Evolutionary conservation across 2,329 filamentous ascomycete genomes (phyloP).

Genomic region (Diplodia sapinea): DNA sequence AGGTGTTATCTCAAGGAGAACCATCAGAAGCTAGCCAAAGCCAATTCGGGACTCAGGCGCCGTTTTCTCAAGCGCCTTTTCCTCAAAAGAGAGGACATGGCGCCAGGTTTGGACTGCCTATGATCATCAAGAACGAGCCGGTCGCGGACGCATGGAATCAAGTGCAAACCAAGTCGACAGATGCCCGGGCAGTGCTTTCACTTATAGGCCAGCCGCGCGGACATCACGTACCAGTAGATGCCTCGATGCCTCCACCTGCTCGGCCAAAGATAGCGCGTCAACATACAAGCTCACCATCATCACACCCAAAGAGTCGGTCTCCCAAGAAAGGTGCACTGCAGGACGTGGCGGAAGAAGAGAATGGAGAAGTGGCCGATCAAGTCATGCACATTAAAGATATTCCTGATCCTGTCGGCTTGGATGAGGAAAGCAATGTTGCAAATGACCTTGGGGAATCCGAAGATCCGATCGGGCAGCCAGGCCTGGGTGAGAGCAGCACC

Average conservation of each 20-base stretch:
- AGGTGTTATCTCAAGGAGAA: not conserved
- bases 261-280: not conserved
- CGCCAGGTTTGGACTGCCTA: not conserved
- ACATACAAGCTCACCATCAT: not conserved
- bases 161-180: not conserved
- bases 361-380: not conserved
- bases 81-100: not conserved
- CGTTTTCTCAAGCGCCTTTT: not conserved
- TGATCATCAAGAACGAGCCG: not conserved
- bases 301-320: not conserved
- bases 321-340: not conserved
- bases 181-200: not conserved
- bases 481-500: not conserved
- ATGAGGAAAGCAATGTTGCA: not conserved
- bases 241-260: not conserved
- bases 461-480: not conserved
- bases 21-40: not conserved
- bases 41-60: conserved; percentile 21
- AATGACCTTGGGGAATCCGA: not conserved
- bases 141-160: not conserved
- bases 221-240: not conserved
- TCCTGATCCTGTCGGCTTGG: not conserved
- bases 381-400: not conserved
- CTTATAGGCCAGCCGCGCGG: not conserved
- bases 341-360: not conserved